A percentile compares a stretch with the other conserved stretches of the same genome.
Evolutionary conservation across 345 rosid species (phyloP).

Genomic region (Trapa bicornis): DNA sequence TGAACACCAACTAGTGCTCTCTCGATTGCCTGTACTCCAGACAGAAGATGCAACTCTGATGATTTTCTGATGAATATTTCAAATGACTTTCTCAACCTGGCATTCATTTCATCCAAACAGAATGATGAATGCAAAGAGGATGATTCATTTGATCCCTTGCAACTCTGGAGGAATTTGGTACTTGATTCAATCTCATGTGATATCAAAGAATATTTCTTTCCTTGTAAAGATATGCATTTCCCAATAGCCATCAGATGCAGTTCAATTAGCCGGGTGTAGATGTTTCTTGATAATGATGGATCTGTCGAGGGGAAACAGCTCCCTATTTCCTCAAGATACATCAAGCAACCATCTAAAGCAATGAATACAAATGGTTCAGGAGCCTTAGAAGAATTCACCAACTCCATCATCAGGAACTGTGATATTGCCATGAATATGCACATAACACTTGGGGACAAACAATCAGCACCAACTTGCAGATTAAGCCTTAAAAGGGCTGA

Average conservation of each 20-base stretch:
- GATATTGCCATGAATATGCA: constrained; percentile 34
- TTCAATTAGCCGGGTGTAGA: constrained; percentile 46
- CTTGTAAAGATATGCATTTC: constrained; percentile 74
- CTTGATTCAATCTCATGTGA: constrained; percentile 63
- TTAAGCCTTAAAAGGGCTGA: constrained; percentile 64
- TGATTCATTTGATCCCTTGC: constrained; percentile 19
- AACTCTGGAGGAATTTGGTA: constrained; percentile 28
- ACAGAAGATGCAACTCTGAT: constrained; percentile 49
- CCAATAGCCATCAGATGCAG: constrained; percentile 66
- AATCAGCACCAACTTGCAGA: constrained; percentile 26
- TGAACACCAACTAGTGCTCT: constrained; percentile 70
- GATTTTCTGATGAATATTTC: constrained; percentile 43
- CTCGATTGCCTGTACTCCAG: constrained; percentile 62
- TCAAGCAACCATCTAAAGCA: constrained; percentile 77
- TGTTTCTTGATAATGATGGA: constrained; percentile 26
- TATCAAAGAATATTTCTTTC: constrained; percentile 58
- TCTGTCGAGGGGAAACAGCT: constrained; percentile 34
- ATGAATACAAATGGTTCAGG: constrained; percentile 41
- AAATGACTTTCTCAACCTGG: constrained; percentile 59
- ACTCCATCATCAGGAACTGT: constrained; percentile 40
- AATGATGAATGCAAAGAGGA: constrained; percentile 22
- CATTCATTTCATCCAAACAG: constrained; percentile 53
- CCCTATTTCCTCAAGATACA: constrained; percentile 67
- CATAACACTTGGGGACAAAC: constrained; percentile 30
- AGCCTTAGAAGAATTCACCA: constrained; percentile 32